These are phyloP conservation scores for Mucuna pruriens DNA, from an alignment of 306 rosid genomes.

Conservation along the genomic window DNA sequence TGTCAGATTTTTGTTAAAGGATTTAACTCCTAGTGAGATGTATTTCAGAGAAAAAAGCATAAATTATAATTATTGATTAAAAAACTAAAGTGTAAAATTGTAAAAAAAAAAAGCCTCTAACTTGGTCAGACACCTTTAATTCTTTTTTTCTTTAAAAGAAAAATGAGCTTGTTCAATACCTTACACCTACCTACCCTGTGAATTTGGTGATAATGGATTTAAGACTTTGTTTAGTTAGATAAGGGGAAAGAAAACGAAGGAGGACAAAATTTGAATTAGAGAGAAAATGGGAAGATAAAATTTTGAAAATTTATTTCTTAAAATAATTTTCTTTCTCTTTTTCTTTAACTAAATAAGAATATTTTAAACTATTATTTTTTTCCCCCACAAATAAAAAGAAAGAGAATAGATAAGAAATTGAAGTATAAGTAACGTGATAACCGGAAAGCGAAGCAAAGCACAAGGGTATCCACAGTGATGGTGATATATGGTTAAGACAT, in stretches of 20 bases:
- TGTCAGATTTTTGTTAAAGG: background rate
- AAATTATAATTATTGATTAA: background rate
- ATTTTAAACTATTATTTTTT: too few relatives aligned
- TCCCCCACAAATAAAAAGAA: background rate
- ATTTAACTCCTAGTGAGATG: background rate
- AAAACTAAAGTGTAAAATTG: background rate
- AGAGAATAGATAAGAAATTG: constrained; percentile 22
- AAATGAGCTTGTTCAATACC: too few relatives aligned
- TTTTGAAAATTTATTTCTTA: too few relatives aligned
- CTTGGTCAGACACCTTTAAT: background rate
- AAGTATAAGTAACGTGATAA: constrained; percentile 34
- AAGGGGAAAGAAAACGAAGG: too few relatives aligned
- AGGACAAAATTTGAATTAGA: too few relatives aligned
- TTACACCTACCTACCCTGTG: too few relatives aligned
- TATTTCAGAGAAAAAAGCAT: background rate
- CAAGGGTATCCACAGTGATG: background rate
- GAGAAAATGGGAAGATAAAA: too few relatives aligned
- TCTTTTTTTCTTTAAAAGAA: too few relatives aligned
- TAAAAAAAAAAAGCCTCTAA: background rate
- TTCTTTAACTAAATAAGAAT: too few relatives aligned
- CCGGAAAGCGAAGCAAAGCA: constrained; percentile 43
- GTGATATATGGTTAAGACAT: background rate
- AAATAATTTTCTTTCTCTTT: too few relatives aligned
- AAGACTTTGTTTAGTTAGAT: too few relatives aligned
- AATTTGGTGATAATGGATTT: too few relatives aligned